Base-by-base conservation (phyloP, 2,329 filamentous ascomycete species). In the Cladosporium oxysporum region DNA sequence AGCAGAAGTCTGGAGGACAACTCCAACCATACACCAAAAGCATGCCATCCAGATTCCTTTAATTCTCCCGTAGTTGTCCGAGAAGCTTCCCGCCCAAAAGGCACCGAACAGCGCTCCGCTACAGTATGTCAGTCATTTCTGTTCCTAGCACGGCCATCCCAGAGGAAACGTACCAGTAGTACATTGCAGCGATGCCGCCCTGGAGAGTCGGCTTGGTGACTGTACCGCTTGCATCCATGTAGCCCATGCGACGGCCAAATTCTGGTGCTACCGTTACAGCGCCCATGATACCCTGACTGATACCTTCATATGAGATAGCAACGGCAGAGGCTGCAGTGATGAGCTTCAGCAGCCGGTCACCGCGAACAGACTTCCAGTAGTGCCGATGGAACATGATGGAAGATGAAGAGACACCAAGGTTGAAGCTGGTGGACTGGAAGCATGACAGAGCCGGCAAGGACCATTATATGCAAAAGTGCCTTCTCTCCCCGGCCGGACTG, bases 251-350 rank as follows among this genome's bases (percentile, higher is more conserved):
- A 29, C 50, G 53, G 47, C 75, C 74, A 67, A 75, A 76, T 47
- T 70, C 74, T 23, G 74, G 72, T 8, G 74, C 74, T 35, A 67
- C 69, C 62, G 66, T 71, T 49, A 75, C 72, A 49, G 65, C 69
- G 37, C 74, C 74, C 64, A 72, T 70, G 53, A 75, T 73, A 58
- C 74, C 74, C 68, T 76, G 74, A 58, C 74, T 75, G 66, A 74
- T 75, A 47, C 73, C 74, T 68, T 76, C 74, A 62, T 69, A 76
- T 58, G 60, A 41, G 47, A 68, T 67, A 55, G 66, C 66, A 60
- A 57, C 23, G 53, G 66, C 66, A 49, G 66, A 65, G 33, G 59
- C 66, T n/a, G 66, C 62, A 16, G 62, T 67, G 47, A 67, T 67
- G 62, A 67, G 66, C 41, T 52, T 62, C 47, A 62, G 59, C 35